Conservation (phyloP, 345 rosid genomes). For the Melastoma malabathricum region DNA sequence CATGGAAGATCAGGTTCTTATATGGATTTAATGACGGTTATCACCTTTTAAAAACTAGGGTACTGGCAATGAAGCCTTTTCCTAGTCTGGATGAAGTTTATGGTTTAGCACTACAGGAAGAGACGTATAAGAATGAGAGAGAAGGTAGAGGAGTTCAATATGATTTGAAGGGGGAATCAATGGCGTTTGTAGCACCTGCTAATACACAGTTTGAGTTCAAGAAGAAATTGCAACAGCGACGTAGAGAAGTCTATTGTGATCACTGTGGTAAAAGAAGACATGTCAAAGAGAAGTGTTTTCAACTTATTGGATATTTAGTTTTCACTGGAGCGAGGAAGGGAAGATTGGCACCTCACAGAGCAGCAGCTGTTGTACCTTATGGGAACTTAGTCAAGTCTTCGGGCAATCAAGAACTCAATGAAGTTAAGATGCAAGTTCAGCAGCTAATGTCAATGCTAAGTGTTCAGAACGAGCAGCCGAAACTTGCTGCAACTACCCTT, state of each 20-base stretch:
- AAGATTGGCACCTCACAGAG: neutral
- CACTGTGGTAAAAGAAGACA: neutral
- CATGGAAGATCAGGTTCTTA: too few species aligned
- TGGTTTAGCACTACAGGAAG: neutral
- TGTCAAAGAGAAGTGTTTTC: neutral
- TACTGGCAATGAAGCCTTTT: neutral
- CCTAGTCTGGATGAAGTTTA: neutral
- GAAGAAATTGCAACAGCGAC: neutral
- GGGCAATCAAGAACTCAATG: neutral
- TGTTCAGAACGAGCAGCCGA: too few species aligned
- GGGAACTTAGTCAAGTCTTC: neutral
- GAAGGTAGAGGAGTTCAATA: neutral
- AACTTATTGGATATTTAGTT: neutral
- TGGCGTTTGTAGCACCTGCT: too few species aligned
- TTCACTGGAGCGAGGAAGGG: neutral
- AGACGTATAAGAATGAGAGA: neutral
- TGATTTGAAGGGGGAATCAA: neutral
- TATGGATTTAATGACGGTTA: too few species aligned
- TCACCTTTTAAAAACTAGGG: too few species aligned
- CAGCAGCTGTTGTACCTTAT: neutral
- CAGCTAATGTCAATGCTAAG: neutral
- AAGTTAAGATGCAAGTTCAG: neutral
- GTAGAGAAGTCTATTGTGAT: neutral
- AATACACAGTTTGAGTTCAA: neutral
- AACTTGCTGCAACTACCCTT: too few species aligned